phyloP scores from a whole-genome alignment of 371 early-diverging fungal genomes.

The Mucor sp. region DNA sequence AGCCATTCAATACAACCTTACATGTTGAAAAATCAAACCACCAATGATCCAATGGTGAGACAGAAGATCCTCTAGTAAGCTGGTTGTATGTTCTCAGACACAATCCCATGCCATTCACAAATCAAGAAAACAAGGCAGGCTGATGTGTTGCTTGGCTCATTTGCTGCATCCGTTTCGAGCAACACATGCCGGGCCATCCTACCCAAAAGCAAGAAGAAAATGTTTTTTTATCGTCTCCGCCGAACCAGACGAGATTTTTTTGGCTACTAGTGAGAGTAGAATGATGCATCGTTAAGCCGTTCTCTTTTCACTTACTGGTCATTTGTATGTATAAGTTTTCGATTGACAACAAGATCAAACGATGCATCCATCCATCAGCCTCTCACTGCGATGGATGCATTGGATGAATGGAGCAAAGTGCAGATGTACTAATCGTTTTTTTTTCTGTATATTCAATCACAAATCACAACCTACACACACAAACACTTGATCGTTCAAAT shows the following conservation, averaged over 20 bases:
- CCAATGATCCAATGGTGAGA: no score
- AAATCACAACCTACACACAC: not conserved
- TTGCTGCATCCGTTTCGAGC: not conserved
- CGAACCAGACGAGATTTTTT: conserved; percentile 14
- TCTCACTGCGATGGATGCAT: not conserved
- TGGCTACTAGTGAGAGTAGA: conserved; percentile 17
- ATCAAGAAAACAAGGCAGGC: no score
- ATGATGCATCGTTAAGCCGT: conserved; percentile 22
- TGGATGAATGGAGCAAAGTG: not conserved
- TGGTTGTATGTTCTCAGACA: no score
- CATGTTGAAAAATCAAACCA: no score
- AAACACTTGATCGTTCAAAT: not conserved
- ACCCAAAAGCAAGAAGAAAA: not conserved
- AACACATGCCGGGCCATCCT: not conserved
- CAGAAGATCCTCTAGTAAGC: no score
- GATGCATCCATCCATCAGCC: conserved; percentile 6
- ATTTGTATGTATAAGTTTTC: conserved; percentile 34
- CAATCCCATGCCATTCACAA: no score
- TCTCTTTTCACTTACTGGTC: conserved; percentile 46
- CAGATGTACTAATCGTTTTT: not conserved
- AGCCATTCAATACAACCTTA: no score
- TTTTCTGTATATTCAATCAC: not conserved
- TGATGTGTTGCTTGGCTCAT: not conserved
- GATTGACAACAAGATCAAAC: not conserved
- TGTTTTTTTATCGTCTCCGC: not conserved